phyloP scores from a whole-genome alignment of 202 grass and related monocot genomes.

The Zizania palustris region DNA sequence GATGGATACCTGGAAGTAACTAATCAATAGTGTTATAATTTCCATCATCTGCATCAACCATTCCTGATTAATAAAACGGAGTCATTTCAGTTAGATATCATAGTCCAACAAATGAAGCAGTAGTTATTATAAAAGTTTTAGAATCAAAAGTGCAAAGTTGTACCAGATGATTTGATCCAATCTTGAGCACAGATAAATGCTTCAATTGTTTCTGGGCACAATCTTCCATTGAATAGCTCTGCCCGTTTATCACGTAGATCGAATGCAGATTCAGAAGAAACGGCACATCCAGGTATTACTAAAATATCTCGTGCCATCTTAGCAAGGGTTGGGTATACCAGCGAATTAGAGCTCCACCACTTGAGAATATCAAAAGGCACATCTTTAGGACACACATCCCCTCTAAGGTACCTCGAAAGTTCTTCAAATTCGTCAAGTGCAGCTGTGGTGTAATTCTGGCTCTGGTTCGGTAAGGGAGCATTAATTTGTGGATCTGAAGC shows the following conservation, averaged over 20 bases:
- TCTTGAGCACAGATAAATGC: slow-evolving; percentile 32
- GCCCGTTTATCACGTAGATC: neutral
- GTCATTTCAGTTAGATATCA: neutral
- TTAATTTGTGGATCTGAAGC: too few species aligned
- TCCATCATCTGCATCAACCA: neutral
- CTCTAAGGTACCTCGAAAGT: too few species aligned
- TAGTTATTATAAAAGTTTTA: neutral
- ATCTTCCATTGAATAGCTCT: neutral
- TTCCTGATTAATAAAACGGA: neutral
- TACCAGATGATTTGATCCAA: slow-evolving; percentile 30
- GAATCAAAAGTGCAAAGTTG: neutral
- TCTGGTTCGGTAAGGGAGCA: too few species aligned
- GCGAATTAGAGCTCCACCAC: slow-evolving; percentile 40
- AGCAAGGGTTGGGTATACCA: slow-evolving; percentile 23
- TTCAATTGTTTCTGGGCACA: slow-evolving; percentile 18
- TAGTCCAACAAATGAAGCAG: neutral
- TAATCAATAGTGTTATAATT: neutral
- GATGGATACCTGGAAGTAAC: neutral
- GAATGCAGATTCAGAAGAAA: slow-evolving; percentile 21
- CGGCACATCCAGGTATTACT: slow-evolving; percentile 20
- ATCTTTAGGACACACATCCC: neutral
- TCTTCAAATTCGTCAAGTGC: neutral
- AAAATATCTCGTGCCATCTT: slow-evolving; percentile 23
- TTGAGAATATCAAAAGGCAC: slow-evolving; percentile 28
- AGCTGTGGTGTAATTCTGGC: too few species aligned